Conservation (phyloP, 306 rosid genomes). For the Fragaria vesca region DNA sequence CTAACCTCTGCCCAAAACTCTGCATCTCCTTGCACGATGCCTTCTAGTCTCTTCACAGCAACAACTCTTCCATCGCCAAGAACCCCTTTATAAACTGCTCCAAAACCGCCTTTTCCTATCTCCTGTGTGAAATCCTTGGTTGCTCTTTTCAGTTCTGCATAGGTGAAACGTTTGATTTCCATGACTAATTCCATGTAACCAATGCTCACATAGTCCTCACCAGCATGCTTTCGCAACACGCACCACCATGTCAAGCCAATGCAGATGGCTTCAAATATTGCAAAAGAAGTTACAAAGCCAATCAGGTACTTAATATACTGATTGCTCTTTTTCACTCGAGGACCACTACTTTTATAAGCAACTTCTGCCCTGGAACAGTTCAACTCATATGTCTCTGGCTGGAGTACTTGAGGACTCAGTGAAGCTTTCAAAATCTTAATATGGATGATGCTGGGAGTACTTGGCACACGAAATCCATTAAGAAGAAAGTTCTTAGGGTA, state of each 20-base stretch:
- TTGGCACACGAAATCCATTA: constrained; percentile 25
- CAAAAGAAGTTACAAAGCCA: constrained; percentile 28
- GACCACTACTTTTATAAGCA: not conserved
- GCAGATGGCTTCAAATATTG: constrained; percentile 20
- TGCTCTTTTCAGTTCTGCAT: constrained; percentile 21
- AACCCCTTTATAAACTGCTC: constrained; percentile 33
- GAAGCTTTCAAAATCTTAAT: constrained; percentile 26
- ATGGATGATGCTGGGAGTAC: constrained; percentile 7
- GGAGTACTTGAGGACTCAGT: not conserved
- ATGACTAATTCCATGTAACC: constrained; percentile 33
- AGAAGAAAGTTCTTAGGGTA: constrained; percentile 28
- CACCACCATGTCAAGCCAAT: constrained; percentile 38
- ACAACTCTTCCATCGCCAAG: constrained; percentile 36
- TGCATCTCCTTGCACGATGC: constrained; percentile 35
- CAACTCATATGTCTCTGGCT: constrained; percentile 4
- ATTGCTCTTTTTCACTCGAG: constrained; percentile 1
- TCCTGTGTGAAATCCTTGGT: constrained; percentile 27
- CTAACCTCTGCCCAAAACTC: constrained; percentile 52
- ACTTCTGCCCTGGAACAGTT: constrained; percentile 24
- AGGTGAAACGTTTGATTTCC: constrained; percentile 34
- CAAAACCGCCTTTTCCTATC: constrained; percentile 39
- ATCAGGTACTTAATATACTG: constrained; percentile 21
- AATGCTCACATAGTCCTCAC: constrained; percentile 31
- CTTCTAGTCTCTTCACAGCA: constrained; percentile 47
- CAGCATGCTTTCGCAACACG: constrained; percentile 17